Evolutionary conservation across 768 basidiomycete genomes (phyloP), one percentile per base, ranked within the genome.

Genomic region (Suillus paluster): DNA sequence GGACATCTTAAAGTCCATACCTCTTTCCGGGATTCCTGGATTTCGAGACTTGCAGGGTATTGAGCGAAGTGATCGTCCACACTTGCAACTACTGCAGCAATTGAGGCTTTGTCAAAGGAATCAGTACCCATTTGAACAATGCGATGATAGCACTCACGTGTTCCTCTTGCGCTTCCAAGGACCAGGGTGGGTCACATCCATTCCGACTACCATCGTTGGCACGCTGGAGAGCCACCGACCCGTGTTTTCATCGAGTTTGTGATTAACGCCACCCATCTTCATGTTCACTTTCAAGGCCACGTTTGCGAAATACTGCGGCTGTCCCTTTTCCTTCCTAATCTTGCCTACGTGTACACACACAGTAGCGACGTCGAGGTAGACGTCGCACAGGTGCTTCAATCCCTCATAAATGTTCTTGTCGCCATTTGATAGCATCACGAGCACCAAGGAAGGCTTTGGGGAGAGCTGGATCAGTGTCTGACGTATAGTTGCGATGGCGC

Each of bases 181-280:
- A 21, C 92, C 89, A 23, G 92, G 91, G 74, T 94, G 92, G 2
- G 90, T 93, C 25, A 91, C 90, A 55, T 85, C 84, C 78, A 84
- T 83, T 19, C 84, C 84, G 5, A 86, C 81, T 45, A 85, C 61
- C 82, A 85, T 85, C 19, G 84, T 85, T 41, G 80, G 74, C 49
- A 71, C 68, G 23, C 67, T 59, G 42, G 65, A 70, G 33, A 85
- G 70, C 80, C 79, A 83, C 42, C 19, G 65, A 34, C 72, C 69
- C 59, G 75, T 79, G n/a, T 63, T 67, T 38, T 67, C 65, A 59
- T 82, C 81, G 57, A 86, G 64, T 34, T 69, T 72, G 62, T 85
- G 84, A 60, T 85, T 85, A 54, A 84, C 69, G 21, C 84, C 85
- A 3, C 84, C 85, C 60, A 84, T 67, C 66, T 85, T 85, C 75